Evolutionary conservation across 768 basidiomycete species (phyloP).

Genomic region (Cubamyces sp.): DNA sequence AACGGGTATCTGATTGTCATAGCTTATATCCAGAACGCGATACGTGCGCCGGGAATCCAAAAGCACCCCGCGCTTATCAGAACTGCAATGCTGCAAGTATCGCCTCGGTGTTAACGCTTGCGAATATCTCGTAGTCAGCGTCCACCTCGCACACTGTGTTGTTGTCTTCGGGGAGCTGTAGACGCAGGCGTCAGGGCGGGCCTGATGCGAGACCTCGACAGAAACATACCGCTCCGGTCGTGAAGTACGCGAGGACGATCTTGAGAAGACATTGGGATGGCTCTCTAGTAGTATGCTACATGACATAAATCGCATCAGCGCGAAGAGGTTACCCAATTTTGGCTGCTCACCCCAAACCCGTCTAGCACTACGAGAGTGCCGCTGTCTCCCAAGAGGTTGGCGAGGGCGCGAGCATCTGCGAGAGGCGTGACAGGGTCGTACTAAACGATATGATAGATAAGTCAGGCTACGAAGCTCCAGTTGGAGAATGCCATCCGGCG

Average conservation of each 20-base stretch:
- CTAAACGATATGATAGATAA: background rate
- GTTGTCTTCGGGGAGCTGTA: slow-evolving; percentile 3
- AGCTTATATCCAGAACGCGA: too few species aligned
- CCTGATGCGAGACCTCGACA: too few species aligned
- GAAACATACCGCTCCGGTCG: slow-evolving; percentile 8
- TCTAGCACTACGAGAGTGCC: slow-evolving; percentile 3
- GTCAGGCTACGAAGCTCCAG: too few species aligned
- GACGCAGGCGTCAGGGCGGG: too few species aligned
- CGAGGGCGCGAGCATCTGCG: background rate
- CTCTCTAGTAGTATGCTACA: slow-evolving; percentile 4
- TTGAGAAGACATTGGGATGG: slow-evolving; percentile 8
- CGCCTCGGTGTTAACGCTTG: slow-evolving; percentile 1
- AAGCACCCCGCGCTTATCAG: background rate
- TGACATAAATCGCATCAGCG: background rate
- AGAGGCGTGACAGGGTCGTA: slow-evolving; percentile 18
- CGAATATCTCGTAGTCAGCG: slow-evolving; percentile 8
- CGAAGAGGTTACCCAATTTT: background rate
- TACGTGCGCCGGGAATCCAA: too few species aligned
- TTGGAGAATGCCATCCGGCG: background rate
- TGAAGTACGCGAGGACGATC: slow-evolving; percentile 8
- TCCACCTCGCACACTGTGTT: slow-evolving; percentile 13
- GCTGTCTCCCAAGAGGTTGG: slow-evolving; percentile 2
- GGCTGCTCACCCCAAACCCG: slow-evolving; percentile 9
- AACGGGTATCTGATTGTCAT: too few species aligned
- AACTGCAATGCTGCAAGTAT: slow-evolving; percentile 24